phyloP scores from a whole-genome alignment of 306 rosid genomes.

The Boehmeria nivea region DNA sequence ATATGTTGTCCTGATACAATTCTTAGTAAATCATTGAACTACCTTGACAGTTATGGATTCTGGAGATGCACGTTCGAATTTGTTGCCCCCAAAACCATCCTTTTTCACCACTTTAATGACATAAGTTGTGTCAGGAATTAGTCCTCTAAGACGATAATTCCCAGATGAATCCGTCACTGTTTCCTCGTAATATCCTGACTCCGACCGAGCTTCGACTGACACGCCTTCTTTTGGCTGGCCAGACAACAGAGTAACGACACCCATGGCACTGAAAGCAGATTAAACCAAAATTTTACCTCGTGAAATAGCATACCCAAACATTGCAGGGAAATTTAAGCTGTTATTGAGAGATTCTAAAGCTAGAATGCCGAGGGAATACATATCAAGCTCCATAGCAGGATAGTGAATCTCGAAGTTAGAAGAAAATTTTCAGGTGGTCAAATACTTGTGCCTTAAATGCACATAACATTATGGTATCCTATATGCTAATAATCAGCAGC shows the following conservation, averaged over 20 bases:
- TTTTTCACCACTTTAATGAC: constrained; percentile 62
- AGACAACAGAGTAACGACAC: constrained; percentile 65
- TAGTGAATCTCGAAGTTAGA: background rate
- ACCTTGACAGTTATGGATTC: constrained; percentile 62
- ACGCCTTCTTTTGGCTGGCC: constrained; percentile 97
- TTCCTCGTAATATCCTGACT: constrained; percentile 89
- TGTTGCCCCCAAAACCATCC: constrained; percentile 45
- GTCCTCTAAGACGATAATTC: constrained; percentile 85
- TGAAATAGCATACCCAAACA: background rate
- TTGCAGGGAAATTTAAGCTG: background rate
- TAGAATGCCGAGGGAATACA: background rate
- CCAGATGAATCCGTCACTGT: constrained; percentile 85
- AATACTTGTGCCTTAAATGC: too few relatives aligned
- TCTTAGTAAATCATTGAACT: background rate
- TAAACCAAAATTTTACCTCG: constrained; percentile 18
- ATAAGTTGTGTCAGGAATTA: constrained; percentile 78
- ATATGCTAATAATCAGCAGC: too few relatives aligned
- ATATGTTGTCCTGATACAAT: background rate
- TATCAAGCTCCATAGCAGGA: background rate
- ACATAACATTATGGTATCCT: too few relatives aligned
- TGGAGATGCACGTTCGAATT: constrained; percentile 92
- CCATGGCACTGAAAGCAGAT: constrained; percentile 66
- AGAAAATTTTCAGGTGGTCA: constrained; percentile 1
- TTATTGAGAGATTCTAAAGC: background rate
- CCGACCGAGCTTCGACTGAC: constrained; percentile 87